Evolutionary conservation across 2,329 filamentous ascomycete genomes (phyloP), one percentile per base, ranked within the genome.

Genomic region (Chaetomium strumarium): DNA sequence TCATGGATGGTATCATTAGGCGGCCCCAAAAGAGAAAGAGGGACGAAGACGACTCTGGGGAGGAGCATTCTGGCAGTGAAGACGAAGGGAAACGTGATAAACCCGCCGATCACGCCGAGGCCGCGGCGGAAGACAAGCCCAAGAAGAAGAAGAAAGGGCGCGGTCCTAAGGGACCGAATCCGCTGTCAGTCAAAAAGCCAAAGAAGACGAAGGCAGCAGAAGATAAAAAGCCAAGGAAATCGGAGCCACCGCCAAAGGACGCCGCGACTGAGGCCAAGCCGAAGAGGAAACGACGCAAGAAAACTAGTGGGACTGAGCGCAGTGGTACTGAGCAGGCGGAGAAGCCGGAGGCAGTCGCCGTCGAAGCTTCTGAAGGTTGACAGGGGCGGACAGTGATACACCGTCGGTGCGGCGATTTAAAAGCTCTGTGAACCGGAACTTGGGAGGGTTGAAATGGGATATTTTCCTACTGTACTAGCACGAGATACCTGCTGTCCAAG

Each of bases 11-110:
- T 61, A 65, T 64, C 69, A 65, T 63, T 64, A 59, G 64, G 66
- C 55, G 59, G 67, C 52, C 68, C 65, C 46, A 58, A 42, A 82
- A 75, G 72, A 75, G 71, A 65, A 84, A 75, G 69, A 70, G 78
- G 52, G 70, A 67, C 3, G 66, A 64, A 2, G 62, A 56, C 2
- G 70, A 68, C 1, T 46, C 45, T n/a, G 72, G 71, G 2, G 68
- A 70, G 5, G 70, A 70, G 2, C 68, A 69, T 4, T 69, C 69
- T 2, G 68, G 66, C 38, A 42, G 39, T 44, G 51, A 52, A 3
- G 62, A 58, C 53, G 60, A 53, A 29, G 66, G 76, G 71, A 65
- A 76, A 69, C 63, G 71, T 66, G 61, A 63, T 31, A 56, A 56
- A 19, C 69, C 10, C 13, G 69, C 67, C 12, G 7, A 14, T n/a